Base-by-base conservation (phyloP, 306 rosid genomes). In the Bauhinia variegata region DNA sequence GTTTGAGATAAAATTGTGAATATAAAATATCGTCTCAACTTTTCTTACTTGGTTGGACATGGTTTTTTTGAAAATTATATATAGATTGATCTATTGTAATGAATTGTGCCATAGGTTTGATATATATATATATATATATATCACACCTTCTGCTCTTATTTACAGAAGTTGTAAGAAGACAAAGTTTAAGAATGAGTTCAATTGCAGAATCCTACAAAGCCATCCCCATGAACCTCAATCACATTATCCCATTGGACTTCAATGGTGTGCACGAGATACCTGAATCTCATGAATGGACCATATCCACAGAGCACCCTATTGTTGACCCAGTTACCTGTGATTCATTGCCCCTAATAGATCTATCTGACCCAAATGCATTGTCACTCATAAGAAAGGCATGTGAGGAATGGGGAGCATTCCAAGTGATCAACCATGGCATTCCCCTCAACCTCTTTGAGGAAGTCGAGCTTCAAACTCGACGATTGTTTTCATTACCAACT, bases 321-420 rank as follows among this genome's bases (percentile, higher is more conserved):
- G 15, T 3, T 7, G 19, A 62, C 6, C 52, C 60, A 16, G 5
- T 34, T 15, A 19, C 33, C 17, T 6, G 1, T 30, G 67, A 54
- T 33, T 30, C 72, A 6, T 30, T 76, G 0, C 88, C 91, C 6
- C 11, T 66, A 34, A 56, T 83, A 6, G 69, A 86, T 66, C 74
- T 86, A 3, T 5, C 17, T 0, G 73, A 75, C 47, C 64, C 83
- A 1, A 72, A 55, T 13, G 86, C 78, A 5, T 18, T 49, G 4
- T 30, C 61, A 9, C 81, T 55, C 8, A 32, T 86, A 0, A 13
- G 72, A 23, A 23, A 11, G 0, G 89, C 85, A 1, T 83, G 75
- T 7, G 72, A 79, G 63, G 17, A 60, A 19, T 81, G 83, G 86
- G 86, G 88, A 6, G 70, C 49, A 6, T 80, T 86, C 44, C 86